Evolutionary conservation across 192 early-diverging fungal genomes (phyloP), one percentile per base, ranked within the genome.

Genomic region (Chytriomyces sp.): DNA sequence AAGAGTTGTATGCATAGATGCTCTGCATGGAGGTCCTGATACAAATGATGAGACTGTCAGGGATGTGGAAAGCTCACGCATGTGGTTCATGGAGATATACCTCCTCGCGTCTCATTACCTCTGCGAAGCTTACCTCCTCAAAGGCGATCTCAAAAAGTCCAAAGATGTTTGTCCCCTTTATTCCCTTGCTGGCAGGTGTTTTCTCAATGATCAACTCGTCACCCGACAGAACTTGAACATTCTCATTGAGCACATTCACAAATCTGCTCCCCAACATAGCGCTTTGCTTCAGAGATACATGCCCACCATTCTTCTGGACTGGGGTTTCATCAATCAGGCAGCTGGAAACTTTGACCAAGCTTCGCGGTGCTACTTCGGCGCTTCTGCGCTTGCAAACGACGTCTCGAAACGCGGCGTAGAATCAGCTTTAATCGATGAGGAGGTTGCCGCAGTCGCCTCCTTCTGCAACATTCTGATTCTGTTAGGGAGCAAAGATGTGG

Each of bases 351-450:
- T 44, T 30, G 17, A 34, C 10, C 39, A 57, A 26, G 68, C 68
- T 7, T 52, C 41, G 44, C 68, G 68, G 38, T 70, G 57, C 37
- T 70, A 59, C 56, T 70, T 70, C 28, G 68, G 68, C 39, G 68
- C 68, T 57, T 54, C 68, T 34, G 68, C 68, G 22, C n/a, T 70
- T 17, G 68, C 68, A 7, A 57, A 6, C 12, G 68, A 70, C 5
- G 55, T 59, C 39, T 8, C 55, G 12, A 14, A 34, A n/a, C 22
- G 44, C 44, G 44, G 44, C 44, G 17, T 49, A 14, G 14, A 49
- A n/a, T 14, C 44, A n/a, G 44, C 44, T 49, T 49, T 14, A 14
- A 49, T n/a, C n/a, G 44, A 49, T 49, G 44, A 49, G 44, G 44
- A 49, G 44, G 44, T 49, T 49, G 17, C 14, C 14, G 44, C 44